phyloP scores from a whole-genome alignment of 1,284 basidiomycete genomes.

The Mycena citricolor region DNA sequence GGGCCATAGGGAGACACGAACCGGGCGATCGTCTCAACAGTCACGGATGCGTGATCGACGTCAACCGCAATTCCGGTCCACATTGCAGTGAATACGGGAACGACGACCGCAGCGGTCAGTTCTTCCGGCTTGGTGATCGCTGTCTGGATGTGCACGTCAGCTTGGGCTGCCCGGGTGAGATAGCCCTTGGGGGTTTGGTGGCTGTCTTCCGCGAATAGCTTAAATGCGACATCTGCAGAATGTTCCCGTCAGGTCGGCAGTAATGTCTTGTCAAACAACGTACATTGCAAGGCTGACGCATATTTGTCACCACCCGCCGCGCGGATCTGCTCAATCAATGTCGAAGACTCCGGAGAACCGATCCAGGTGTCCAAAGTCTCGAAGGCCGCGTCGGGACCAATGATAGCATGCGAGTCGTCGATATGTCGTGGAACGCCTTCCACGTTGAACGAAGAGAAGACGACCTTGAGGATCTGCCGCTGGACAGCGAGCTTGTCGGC shows the following conservation, averaged over 20 bases:
- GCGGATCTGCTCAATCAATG: conserved; percentile 15
- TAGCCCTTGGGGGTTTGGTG: conserved; percentile 22
- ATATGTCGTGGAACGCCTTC: conserved; percentile 19
- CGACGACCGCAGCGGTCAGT: conserved; percentile 10
- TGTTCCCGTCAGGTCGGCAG: conserved; percentile 2
- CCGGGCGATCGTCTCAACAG: conserved; percentile 11
- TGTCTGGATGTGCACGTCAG: conserved; percentile 21
- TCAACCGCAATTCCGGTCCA: conserved; percentile 5
- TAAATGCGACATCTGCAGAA: conserved; percentile 15
- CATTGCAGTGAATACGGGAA: conserved; percentile 17
- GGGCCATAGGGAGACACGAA: conserved; percentile 22
- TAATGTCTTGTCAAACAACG: too few relatives aligned
- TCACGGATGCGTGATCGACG: conserved; percentile 6
- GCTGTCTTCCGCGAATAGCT: conserved; percentile 16
- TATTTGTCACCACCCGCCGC: conserved; percentile 8
- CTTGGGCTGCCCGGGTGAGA: conserved; percentile 17
- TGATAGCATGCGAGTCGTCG: conserved; percentile 12
- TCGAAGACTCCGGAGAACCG: conserved; percentile 10
- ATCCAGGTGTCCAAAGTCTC: conserved; percentile 14
- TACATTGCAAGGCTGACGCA: conserved; percentile 20
- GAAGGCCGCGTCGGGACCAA: conserved; percentile 12
- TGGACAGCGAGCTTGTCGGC: conserved; percentile 12
- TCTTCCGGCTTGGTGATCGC: conserved; percentile 12
- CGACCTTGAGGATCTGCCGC: conserved; percentile 18
- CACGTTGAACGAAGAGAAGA: conserved; percentile 21